Conservation (phyloP, 1,284 basidiomycete genomes). For the Cryptococcus sp. region DNA sequence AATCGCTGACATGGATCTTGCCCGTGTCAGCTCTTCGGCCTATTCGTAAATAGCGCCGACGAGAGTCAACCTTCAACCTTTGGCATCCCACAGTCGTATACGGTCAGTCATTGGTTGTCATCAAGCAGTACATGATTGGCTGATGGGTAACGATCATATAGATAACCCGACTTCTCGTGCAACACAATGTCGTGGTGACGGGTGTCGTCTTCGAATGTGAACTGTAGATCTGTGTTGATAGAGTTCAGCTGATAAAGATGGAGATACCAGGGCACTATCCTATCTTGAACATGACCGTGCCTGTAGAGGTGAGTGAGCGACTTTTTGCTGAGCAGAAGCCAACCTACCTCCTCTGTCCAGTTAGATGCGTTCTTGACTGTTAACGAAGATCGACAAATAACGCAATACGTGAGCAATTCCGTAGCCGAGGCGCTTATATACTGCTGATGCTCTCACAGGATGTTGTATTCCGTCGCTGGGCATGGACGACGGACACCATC, state of each 20-base stretch:
- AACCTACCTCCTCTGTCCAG: constrained; percentile 2
- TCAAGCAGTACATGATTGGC: neutral
- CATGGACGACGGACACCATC: constrained; percentile 29
- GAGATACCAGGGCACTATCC: constrained; percentile 11
- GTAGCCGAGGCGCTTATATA: no score
- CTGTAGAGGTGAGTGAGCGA: constrained; percentile 19
- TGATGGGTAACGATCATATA: neutral
- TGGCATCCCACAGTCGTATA: constrained; percentile 24
- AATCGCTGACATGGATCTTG: constrained; percentile 13
- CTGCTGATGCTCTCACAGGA: neutral
- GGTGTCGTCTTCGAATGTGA: constrained; percentile 26
- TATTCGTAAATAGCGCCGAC: constrained; percentile 24
- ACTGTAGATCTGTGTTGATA: neutral
- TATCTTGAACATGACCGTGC: constrained; percentile 19
- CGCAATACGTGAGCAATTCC: constrained; percentile 16
- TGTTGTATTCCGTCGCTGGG: constrained; percentile 28
- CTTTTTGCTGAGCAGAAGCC: neutral
- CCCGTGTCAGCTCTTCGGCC: constrained; percentile 22
- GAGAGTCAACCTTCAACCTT: constrained; percentile 21
- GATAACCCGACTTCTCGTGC: constrained; percentile 20
- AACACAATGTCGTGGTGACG: constrained; percentile 20
- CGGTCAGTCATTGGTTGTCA: constrained; percentile 5
- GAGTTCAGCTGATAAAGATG: neutral
- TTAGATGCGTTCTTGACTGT: constrained; percentile 23
- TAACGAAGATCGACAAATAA: constrained; percentile 22